Base-by-base conservation (phyloP, 129 eudicot genomes). In the Helichrysum umbraculigerum region DNA sequence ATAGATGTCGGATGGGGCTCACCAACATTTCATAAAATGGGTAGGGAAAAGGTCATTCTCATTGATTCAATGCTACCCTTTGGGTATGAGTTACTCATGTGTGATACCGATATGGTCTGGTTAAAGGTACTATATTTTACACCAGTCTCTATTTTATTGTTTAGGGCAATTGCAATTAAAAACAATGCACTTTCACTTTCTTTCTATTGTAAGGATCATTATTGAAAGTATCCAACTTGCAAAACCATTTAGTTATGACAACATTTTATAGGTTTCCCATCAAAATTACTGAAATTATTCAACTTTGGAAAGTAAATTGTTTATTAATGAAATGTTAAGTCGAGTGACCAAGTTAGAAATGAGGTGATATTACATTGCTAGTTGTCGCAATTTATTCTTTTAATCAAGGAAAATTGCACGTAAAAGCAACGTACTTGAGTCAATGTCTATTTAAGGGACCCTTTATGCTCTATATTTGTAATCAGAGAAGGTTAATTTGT, bases 51-150 rank as follows among this genome's bases (percentile, higher is more conserved):
- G 74, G 97, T 91, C 82, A 79, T 94, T 58, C 79, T 94, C 59
- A 89, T 94, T 68, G 97, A 94, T 77, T 79, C 99, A 35, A 71
- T 94, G 87, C 81, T 94, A 68, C 96, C 96, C 16, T 91, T 78
- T 76, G 99, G 99, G 47, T 91, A 57, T 73, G 99, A 94, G 54
- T 83, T 94, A 68, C 86, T 94, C 80, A 94, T 94, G 99, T 94
- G 99, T 74, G 99, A 94, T 76, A 94, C 99, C 2, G 99, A 94
- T 76, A 91, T 87, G 97, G 99, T 89, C 28, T 94, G 99, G 99
- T 84, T 94, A 74, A 94, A 94, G 99, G 99, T 94, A 83, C 58
- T 66, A 0, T 65, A 44, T 34, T 60, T 28, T 82, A 52, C 74
- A 47, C 71, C 16, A 20, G 58, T 68, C 32, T 68, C 67, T 67